phyloP scores from a whole-genome alignment of 805 yeast genomes.

The Saturnispora sanitii region DNA sequence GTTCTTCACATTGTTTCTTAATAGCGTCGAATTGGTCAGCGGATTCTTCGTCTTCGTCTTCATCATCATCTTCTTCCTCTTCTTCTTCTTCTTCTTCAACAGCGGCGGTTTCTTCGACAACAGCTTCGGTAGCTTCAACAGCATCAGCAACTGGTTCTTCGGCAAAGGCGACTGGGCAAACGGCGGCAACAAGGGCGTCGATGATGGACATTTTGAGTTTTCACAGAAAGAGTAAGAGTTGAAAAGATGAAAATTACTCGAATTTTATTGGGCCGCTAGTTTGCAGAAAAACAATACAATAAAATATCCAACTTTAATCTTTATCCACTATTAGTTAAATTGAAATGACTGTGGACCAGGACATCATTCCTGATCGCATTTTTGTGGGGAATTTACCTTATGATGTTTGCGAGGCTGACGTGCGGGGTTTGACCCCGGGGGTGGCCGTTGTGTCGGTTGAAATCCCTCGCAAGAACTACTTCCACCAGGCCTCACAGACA shows the following conservation, averaged over 20 bases:
- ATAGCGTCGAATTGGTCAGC: conserved; percentile 57
- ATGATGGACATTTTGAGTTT: conserved; percentile 36
- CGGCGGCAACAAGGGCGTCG: conserved; percentile 69
- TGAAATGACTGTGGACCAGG: conserved; percentile 8
- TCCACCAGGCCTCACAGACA: conserved; percentile 18
- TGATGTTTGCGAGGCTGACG: conserved; percentile 35
- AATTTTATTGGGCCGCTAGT: not conserved
- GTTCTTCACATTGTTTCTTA: conserved; percentile 58
- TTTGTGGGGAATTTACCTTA: conserved; percentile 38
- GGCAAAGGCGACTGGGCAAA: conserved; percentile 65
- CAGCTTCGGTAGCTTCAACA: conserved; percentile 42
- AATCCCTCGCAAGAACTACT: conserved; percentile 23
- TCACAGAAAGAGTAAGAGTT: too few relatives aligned
- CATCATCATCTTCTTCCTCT: conserved; percentile 32
- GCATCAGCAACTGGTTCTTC: conserved; percentile 48
- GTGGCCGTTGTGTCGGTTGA: conserved; percentile 27
- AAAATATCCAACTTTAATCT: too few relatives aligned
- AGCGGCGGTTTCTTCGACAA: conserved; percentile 41
- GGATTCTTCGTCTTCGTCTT: conserved; percentile 46
- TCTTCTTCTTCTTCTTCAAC: conserved; percentile 28
- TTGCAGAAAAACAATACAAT: too few relatives aligned
- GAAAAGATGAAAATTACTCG: not conserved
- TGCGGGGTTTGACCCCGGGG: conserved; percentile 30
- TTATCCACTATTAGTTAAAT: too few relatives aligned
- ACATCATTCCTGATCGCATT: conserved; percentile 34